Base-by-base conservation (phyloP, 2,329 filamentous ascomycete species). In the Venturia nashicola region DNA sequence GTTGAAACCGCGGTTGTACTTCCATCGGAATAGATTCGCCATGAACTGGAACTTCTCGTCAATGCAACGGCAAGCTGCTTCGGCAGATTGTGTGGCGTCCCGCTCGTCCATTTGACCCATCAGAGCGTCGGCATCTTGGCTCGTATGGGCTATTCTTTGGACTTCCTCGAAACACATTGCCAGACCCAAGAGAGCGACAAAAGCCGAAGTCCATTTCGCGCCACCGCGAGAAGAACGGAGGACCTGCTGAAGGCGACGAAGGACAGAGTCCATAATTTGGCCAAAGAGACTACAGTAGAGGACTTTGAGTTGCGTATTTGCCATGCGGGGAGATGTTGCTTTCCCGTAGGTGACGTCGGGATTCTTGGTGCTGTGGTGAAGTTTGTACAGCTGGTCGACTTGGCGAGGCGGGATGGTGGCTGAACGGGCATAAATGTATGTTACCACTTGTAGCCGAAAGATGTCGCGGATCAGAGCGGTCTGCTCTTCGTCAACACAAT, bases 281-380 rank as follows among this genome's bases (percentile, higher is more conserved):
- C 72, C 72, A 62, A 79, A 78, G 18, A 80, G 70, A 27, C 74
- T 68, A 16, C 71, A 70, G 71, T 79, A 80, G 71, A 79, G 78
- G 72, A 78, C 79, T 66, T 81, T 81, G 18, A 81, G 72, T 66
- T 81, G 79, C 16, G 76, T 74, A 63, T 78, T 79, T 14, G 78
- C 78, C 67, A 81, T 76, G 62, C 77, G 75, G 2, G 78, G 77
- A 4, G 73, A 73, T n/a, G 72, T 75, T 66, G 69, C 72, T 36
- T 70, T 71, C 2, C 23, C 46, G n/a, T 61, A 67, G 9, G 42
- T 18, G 27, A 61, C 32, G 27, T 43, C 16, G 34, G 23, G 36
- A 36, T 64, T 43, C 11, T 39, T 46, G 36, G 70, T 67, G 65
- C 73, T 44, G 48, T 55, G 74, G 39, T 72, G 73, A 66, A 80